Evolutionary conservation across 805 yeast species (phyloP).

Genomic region (Candida krabiensis): DNA sequence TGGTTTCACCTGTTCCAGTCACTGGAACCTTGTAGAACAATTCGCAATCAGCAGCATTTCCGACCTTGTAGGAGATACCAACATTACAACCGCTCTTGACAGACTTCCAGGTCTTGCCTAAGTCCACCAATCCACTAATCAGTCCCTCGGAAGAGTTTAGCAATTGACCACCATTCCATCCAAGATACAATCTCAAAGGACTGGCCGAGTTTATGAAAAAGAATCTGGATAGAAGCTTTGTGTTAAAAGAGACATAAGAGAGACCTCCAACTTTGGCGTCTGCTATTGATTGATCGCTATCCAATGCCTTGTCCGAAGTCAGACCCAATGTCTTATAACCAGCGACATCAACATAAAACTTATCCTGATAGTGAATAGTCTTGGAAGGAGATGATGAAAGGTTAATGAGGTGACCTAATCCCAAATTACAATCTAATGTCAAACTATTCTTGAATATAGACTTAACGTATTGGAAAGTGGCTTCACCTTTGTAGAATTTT

Average conservation of each 20-base stretch:
- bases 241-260: conserved; percentile 28
- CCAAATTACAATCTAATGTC: conserved; percentile 49
- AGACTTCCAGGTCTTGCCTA: conserved; percentile 9
- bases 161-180: conserved; percentile 66
- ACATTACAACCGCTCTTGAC: conserved; percentile 37
- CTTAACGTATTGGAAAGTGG: conserved; percentile 32
- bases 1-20: conserved; percentile 48
- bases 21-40: conserved; percentile 64
- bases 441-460: conserved; percentile 45
- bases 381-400: conserved; percentile 27
- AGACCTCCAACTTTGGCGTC: conserved; percentile 20
- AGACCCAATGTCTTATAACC: conserved; percentile 24
- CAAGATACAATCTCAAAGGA: conserved; percentile 62
- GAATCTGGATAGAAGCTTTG: conserved; percentile 50
- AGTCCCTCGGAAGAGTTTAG: conserved; percentile 25
- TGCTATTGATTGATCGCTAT: conserved; percentile 1
- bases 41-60: conserved; percentile 62
- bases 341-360: conserved; percentile 61
- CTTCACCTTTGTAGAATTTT: conserved; percentile 38
- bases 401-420: conserved; percentile 57
- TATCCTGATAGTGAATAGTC: conserved; percentile 65
- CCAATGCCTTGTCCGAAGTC: conserved; percentile 1
- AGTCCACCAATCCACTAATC: conserved; percentile 14
- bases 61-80: conserved; percentile 62
- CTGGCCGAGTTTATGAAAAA: conserved; percentile 51